Evolutionary conservation across 345 rosid species (phyloP).

Genomic region (Eucalyptus curtisii): DNA sequence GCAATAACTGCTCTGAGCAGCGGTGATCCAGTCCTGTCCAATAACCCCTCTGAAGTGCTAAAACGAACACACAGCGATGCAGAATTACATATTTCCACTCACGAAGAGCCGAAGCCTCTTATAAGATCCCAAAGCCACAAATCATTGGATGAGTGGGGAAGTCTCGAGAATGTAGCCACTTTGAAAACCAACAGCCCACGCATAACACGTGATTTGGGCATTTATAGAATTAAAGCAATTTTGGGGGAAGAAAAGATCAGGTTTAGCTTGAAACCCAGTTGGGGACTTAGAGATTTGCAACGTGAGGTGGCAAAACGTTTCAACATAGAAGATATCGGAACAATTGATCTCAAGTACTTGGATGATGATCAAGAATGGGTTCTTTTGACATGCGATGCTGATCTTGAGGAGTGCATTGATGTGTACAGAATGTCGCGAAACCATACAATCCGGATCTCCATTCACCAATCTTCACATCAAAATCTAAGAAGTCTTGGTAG

Average conservation of each 20-base stretch:
- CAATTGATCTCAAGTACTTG: constrained; percentile 45
- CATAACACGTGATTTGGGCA: not conserved
- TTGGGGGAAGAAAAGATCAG: constrained; percentile 23
- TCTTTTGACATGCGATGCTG: constrained; percentile 60
- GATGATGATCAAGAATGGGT: constrained; percentile 72
- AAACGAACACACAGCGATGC: constrained; percentile 42
- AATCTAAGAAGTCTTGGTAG: not conserved
- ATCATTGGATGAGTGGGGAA: constrained; percentile 26
- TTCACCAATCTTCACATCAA: not conserved
- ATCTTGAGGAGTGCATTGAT: constrained; percentile 82
- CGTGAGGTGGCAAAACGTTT: constrained; percentile 53
- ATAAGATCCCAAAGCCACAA: constrained; percentile 54
- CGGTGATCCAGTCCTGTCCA: constrained; percentile 11
- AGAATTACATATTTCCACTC: constrained; percentile 27
- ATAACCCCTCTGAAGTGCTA: constrained; percentile 16
- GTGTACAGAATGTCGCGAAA: constrained; percentile 31
- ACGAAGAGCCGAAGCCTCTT: constrained; percentile 31
- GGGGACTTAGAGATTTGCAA: constrained; percentile 38
- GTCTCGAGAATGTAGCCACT: constrained; percentile 17
- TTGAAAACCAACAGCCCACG: not conserved
- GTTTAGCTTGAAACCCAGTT: constrained; percentile 43
- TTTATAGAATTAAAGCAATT: constrained; percentile 45
- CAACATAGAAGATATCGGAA: constrained; percentile 21
- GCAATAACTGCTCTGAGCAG: constrained; percentile 3
- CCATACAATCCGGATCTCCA: constrained; percentile 44